Base-by-base conservation (phyloP, 805 yeast genomes). In the Pichia paraexigua region DNA sequence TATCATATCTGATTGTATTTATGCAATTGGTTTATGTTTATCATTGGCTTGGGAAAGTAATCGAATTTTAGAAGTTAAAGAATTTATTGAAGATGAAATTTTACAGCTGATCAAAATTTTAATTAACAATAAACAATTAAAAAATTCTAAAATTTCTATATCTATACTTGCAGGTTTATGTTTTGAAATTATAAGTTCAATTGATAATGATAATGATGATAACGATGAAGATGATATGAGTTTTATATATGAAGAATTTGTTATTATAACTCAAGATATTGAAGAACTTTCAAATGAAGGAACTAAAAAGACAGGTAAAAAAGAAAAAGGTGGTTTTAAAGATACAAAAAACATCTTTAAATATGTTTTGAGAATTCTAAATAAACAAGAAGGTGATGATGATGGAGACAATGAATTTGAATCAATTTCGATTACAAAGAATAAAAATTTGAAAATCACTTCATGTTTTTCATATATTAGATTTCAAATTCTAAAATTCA, bases 311-410 rank as follows among this genome's bases (percentile, higher is more conserved):
- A 61, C 81, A 3, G 76, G 83, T 27, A 84, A 84, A 57, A 80
- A 78, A 60, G 87, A 84, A 57, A 80, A 78, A 60, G 87, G 82
- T 54, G 20, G 18, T n/a, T 35, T 35, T 35, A 83, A 80, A 53
- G 80, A 77, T 40, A 71, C 79, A 25, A 78, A 79, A 54, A 76
- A 87, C 1, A 71, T 83, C 1, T 80, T 82, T 63, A 71, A 82
- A 60, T 85, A 83, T 53, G 79, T 82, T 20, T 63, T 75, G 41
- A 65, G 65, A 39, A 79, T 85, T 0, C 67, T 82, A 12, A 71
- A 70, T 47, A 60, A 61, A 18, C 40, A 41, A 37, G 28, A 35
- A 37, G 41, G 22, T 8, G 41, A 18, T 15, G 43, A 24, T 41
- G 20, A 25, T 22, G 37, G 12, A 18, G 27, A 25, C 32, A 21